Percentiles rank a stretch among this genome's conserved stretches.
Conservation (phyloP, 169 alveolate genomes). For the Eimeria necatrix region DNA sequence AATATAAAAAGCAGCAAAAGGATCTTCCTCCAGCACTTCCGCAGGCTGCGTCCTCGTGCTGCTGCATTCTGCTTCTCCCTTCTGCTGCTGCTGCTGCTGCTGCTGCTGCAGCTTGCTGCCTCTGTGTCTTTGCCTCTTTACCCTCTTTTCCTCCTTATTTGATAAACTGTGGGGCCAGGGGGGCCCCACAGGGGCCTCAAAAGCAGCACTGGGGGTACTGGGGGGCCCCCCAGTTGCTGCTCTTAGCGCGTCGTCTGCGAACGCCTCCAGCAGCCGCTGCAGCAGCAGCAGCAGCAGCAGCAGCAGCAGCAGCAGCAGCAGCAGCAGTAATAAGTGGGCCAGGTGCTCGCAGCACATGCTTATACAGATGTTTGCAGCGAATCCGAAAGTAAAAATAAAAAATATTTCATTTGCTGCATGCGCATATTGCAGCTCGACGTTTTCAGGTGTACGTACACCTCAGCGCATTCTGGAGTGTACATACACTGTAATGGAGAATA, state of each 20-base stretch:
- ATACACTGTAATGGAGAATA: neutral
- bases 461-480: neutral
- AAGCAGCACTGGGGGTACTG: neutral
- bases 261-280: too few relatives aligned
- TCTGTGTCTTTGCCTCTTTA: neutral
- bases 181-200: neutral
- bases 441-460: neutral
- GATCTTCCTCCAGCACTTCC: neutral
- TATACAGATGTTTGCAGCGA: too few relatives aligned
- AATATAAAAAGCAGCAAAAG: neutral
- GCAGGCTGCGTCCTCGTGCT: neutral
- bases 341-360: too few relatives aligned
- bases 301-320: neutral
- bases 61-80: conserved; percentile 1
- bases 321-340: too few relatives aligned
- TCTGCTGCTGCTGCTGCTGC: neutral
- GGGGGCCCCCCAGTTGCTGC: neutral
- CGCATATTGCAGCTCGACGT: neutral
- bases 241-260: neutral
- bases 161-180: neutral
- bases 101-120: neutral
- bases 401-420: neutral
- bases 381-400: too few relatives aligned
- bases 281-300: neutral
- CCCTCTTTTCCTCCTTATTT: neutral